Evolutionary conservation across 768 basidiomycete genomes (phyloP), one percentile per base, ranked within the genome.

Genomic region (Melanogaster broomeanus): DNA sequence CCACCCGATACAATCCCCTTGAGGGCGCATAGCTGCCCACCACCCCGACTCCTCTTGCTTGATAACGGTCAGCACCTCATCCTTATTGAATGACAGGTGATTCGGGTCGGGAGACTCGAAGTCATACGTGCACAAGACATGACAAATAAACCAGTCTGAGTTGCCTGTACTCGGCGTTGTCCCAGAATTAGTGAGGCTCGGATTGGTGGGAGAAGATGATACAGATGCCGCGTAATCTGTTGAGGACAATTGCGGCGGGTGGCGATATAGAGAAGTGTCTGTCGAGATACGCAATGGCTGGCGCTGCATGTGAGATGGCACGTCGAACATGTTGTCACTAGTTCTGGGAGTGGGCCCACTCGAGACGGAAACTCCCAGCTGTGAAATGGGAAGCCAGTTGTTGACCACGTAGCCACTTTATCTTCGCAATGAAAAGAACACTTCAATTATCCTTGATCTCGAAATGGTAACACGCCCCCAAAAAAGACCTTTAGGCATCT

Each of bases 11-110:
- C 68, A 64, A 43, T 77, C 71, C 12, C 77, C 78, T 33, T 74
- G 74, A 11, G 69, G 68, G 21, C 81, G 74, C 69, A 87, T 78
- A 18, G 88, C 90, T 18, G 86, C 88, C 87, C 88, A 91, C 89
- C 88, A 91, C 10, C 90, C 89, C 2, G 83, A 80, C 12, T 78
- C 75, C 65, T 90, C 87, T 65, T 80, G 76, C 66, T 82, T 83
- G 40, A 91, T 74, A 45, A 91, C 72, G 21, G 81, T 78, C 25
- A 92, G 68, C 19, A 90, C 78, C 56, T 90, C 88, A 54, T 82
- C 80, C 69, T 80, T 79, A 35, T 68, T 68, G 66, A 91, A 89
- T 4, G 79, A 70, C 16, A 90, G 74, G 49, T 84, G 82, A 59
- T 77, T 78, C 15, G 74, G 67, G 57, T 90, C 90, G 21, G 77